These are phyloP conservation scores for Colletotrichum filicis DNA, from an alignment of 2,329 filamentous ascomycete species.

Conservation along the genomic window DNA sequence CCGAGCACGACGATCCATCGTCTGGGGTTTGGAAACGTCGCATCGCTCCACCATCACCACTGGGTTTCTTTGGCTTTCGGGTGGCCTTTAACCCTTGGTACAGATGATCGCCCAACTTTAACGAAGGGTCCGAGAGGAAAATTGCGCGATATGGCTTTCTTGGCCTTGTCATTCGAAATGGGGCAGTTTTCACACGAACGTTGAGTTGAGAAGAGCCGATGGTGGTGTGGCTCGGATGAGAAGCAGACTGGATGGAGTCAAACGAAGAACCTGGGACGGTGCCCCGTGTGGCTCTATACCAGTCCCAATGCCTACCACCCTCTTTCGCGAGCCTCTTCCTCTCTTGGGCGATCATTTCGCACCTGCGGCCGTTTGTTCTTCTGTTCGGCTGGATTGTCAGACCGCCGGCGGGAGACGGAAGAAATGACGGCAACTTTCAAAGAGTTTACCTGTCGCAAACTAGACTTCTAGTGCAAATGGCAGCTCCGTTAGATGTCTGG, in stretches of 20 bases:
- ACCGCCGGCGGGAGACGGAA: too few relatives aligned
- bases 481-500: not conserved
- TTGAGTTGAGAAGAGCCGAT: not conserved
- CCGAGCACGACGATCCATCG: not conserved
- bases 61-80: not conserved
- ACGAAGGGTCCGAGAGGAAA: conserved; percentile 12
- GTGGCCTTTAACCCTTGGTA: conserved; percentile 7
- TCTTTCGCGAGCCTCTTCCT: not conserved
- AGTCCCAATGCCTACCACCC: not conserved
- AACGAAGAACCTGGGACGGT: conserved; percentile 4
- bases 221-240: conserved; percentile 26
- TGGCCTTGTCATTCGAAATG: not conserved
- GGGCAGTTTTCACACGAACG: not conserved
- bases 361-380: not conserved
- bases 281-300: not conserved
- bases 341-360: not conserved
- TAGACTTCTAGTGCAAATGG: not conserved
- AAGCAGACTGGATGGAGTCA: conserved; percentile 19
- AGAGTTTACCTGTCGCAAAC: not conserved
- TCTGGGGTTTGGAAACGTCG: conserved; percentile 21
- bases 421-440: not conserved
- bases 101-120: conserved; percentile 23
- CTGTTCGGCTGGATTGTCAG: too few relatives aligned
- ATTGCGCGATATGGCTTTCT: not conserved
- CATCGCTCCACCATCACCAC: not conserved